Base-by-base conservation (phyloP, 371 early-diverging fungal species). In the Rhizopus sp. region DNA sequence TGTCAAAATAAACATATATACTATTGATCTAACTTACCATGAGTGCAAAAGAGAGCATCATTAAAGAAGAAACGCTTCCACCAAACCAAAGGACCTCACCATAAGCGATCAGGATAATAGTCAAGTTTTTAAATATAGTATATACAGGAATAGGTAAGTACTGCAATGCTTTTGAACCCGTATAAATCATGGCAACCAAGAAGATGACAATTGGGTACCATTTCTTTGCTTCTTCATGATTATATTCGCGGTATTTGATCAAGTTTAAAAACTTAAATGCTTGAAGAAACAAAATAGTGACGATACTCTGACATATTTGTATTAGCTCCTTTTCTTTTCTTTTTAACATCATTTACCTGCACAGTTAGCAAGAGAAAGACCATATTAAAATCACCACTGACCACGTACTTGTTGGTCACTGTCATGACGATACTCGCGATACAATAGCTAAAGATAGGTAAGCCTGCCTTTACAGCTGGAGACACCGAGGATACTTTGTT, bases 101-200 rank as follows among this genome's bases (percentile, higher is more conserved):
- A 60, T 95, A 91, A 7, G 99, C 99, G 62, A 96, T 93, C 32
- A 98, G 65, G 58, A 99, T 95, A 57, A 99, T 98, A 31, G 97
- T 96, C 60, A 96, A 64, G 80, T 99, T 99, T 77, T 99, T 99
- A 77, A 99, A 97, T 48, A 99, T 88, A 31, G 99, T 99, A 67
- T 97, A 99, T 7, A 99, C 73, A 8, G 99, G 93, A 56, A 98
- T 93, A 34, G 92, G 85, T 40, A 99, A 82, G 72, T 89, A 95
- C 63, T 95, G 93, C 7, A 99, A 69, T n/a, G 75, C 91, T 82
- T 90, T 98, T 81, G 83, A 94, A 39, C 99, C 99, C 4, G 98
- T 95, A 75, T 97, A 98, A 54, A 99, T 93, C 99, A 99, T 99
- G 47, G 88, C 83, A 4, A 91, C 91, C 37, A 99, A 82, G 44